phyloP scores from a whole-genome alignment of 2,329 filamentous ascomycete genomes.

The Aaosphaeria arxii region DNA sequence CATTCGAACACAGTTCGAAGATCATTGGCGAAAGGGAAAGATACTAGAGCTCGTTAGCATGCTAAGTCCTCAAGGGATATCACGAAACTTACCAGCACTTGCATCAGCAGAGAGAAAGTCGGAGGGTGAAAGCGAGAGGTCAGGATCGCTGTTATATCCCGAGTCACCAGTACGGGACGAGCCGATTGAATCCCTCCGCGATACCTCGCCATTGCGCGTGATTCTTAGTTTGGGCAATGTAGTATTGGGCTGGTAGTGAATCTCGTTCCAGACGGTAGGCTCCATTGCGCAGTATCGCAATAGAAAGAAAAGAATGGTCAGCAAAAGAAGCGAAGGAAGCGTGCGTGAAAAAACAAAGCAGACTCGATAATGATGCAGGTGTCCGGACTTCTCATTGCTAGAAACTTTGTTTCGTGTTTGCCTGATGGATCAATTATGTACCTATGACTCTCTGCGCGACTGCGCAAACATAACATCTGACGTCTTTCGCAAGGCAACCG shows the following conservation, averaged over 20 bases:
- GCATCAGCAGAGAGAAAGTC: slow-evolving; percentile 6
- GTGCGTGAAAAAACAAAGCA: not conserved
- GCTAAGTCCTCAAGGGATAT: not conserved
- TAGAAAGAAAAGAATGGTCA: not conserved
- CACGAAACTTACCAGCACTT: not conserved
- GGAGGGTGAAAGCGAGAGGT: slow-evolving; percentile 22
- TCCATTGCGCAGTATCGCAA: slow-evolving; percentile 13
- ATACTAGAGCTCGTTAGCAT: not conserved
- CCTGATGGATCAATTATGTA: not conserved
- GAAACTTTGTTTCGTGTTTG: not conserved
- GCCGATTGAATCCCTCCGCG: slow-evolving; percentile 22
- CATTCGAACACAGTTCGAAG: not conserved
- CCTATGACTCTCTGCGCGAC: not conserved
- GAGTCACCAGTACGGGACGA: slow-evolving; percentile 26
- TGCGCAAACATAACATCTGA: not conserved
- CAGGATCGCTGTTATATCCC: slow-evolving; percentile 29
- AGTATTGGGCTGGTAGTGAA: slow-evolving; percentile 2
- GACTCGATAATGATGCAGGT: not conserved
- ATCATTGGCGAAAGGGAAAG: not conserved
- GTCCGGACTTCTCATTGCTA: not conserved
- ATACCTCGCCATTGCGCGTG: slow-evolving; percentile 12
- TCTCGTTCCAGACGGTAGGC: slow-evolving; percentile 5
- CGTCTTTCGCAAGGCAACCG: not conserved
- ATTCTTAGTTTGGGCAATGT: slow-evolving; percentile 9
- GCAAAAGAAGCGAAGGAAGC: not conserved